These are phyloP conservation scores for Fagopyrum homotropicum DNA, from an alignment of 148 eudicot species.

Conservation along the genomic window DNA sequence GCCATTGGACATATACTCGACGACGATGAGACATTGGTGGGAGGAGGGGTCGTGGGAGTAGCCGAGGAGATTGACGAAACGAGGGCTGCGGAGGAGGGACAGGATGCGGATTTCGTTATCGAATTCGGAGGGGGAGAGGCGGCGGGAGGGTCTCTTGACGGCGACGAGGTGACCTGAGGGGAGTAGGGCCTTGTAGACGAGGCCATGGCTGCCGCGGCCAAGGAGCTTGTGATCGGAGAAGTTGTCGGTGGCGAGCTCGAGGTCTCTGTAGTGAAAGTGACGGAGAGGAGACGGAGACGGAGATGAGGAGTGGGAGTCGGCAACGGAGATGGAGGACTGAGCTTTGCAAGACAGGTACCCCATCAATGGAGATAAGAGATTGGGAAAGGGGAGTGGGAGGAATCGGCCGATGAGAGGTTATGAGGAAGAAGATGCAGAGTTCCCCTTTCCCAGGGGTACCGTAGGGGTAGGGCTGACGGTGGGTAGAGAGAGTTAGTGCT, in stretches of 20 bases:
- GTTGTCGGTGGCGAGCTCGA: slow-evolving; percentile 60
- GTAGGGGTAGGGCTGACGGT: no score
- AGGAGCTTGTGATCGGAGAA: slow-evolving; percentile 70
- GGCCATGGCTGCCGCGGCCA: slow-evolving; percentile 90
- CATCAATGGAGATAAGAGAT: slow-evolving; percentile 26
- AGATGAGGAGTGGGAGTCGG: slow-evolving; percentile 28
- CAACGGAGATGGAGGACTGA: slow-evolving; percentile 38
- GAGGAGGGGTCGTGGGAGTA: slow-evolving; percentile 20
- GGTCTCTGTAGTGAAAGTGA: slow-evolving; percentile 61
- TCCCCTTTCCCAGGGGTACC: no score
- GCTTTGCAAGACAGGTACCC: slow-evolving; percentile 73
- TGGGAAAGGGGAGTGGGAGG: no score
- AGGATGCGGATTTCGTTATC: slow-evolving; percentile 76
- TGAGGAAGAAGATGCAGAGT: no score
- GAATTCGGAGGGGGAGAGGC: slow-evolving; percentile 28
- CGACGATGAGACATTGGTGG: slow-evolving; percentile 52
- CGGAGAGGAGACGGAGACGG: slow-evolving; percentile 21
- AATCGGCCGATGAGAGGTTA: no score
- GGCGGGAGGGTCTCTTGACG: slow-evolving; percentile 60
- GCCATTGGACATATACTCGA: slow-evolving; percentile 87
- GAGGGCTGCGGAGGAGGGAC: slow-evolving; percentile 54
- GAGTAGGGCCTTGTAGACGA: slow-evolving; percentile 79
- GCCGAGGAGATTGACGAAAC: slow-evolving; percentile 75
- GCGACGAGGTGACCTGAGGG: slow-evolving; percentile 66
- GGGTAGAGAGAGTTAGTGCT: no score